Evolutionary conservation across 257 asterid genomes (phyloP).

Genomic region (Linderniella brevidens): DNA sequence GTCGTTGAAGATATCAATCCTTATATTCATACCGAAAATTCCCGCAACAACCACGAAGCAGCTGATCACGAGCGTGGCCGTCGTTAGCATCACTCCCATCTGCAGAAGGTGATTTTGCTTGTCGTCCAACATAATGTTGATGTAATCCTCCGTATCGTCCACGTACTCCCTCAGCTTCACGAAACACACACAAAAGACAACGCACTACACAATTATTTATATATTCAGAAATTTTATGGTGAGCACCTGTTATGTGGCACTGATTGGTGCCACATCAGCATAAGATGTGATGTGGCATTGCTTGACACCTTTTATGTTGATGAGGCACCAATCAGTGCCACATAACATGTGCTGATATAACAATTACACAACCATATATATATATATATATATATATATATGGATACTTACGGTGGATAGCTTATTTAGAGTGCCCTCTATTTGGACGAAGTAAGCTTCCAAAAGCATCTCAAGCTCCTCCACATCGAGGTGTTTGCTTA

Average conservation of each 20-base stretch:
- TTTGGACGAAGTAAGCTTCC: slow-evolving; percentile 93
- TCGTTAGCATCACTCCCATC: slow-evolving; percentile 43
- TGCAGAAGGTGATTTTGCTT: slow-evolving; percentile 47
- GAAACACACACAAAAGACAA: background rate
- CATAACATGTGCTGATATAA: too few relatives aligned
- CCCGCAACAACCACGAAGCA: slow-evolving; percentile 39
- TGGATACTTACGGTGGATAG: slow-evolving; percentile 57
- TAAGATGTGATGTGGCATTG: too few relatives aligned
- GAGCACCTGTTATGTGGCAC: too few relatives aligned
- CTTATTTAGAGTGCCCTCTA: slow-evolving; percentile 82
- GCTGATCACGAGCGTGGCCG: slow-evolving; percentile 39
- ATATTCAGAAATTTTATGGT: too few relatives aligned
- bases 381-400: background rate
- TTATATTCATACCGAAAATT: slow-evolving; percentile 34
- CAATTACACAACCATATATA: background rate
- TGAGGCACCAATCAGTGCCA: too few relatives aligned
- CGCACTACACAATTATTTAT: too few relatives aligned
- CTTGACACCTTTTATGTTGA: too few relatives aligned
- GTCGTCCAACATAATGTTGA: slow-evolving; percentile 49
- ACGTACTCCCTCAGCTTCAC: slow-evolving; percentile 46
- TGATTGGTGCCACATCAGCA: too few relatives aligned
- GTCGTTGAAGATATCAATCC: slow-evolving; percentile 20
- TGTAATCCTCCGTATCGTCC: slow-evolving; percentile 47
- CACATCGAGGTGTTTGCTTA: slow-evolving; percentile 73
- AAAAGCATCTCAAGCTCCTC: slow-evolving; percentile 96